Evolutionary conservation across 2,329 filamentous ascomycete genomes (phyloP), one percentile per base, ranked within the genome.

Genomic region (Ophioceras dolichostomum): DNA sequence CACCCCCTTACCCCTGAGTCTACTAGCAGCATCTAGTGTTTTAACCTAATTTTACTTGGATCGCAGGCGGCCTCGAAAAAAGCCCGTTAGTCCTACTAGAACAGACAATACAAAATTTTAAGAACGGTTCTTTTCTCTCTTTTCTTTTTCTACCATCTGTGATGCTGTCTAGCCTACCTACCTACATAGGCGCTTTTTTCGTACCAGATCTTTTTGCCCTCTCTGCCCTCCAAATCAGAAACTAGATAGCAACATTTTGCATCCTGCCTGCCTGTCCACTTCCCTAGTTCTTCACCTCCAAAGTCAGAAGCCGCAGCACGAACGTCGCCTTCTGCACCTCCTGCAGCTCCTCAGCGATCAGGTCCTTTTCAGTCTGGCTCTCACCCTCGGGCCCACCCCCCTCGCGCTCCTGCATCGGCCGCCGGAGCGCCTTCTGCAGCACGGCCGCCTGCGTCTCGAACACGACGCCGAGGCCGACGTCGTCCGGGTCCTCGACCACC

Each of bases 401-500:
- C 28, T 21, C 27, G n/a, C 19, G 20, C 36, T 32, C 32, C 63
- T 89, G 83, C 36, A 94, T 62, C 16, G 83, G 82, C 50, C 86
- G 71, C 43, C 86, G 71, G 46, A 94, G 59, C 17, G 78, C 79
- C 64, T 86, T 91, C 56, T 83, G 79, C 51, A 94, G 84, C 24
- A 72, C 64, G 32, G 66, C 58, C 17, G 71, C 61, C 52, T 93
- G 83, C 27, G 71, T 71, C 45, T 73, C 66, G 52, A 93, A 86
- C 3, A 79, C 78, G 38, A 70, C 67, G 40, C 70, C 74, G 18
- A 94, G 58, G 5, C 84, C 85, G 41, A 88, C 70, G 32, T 75
- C 70, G 2, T 91, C 83, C 0, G 84, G 83, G 52, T 94, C 87
- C 7, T 75, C 70, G 34, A 93, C 62, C 5, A 96, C 76, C 40